These are phyloP conservation scores for Diaporthe australafricana DNA, from an alignment of 2,329 filamentous ascomycete genomes.

Conservation along the genomic window DNA sequence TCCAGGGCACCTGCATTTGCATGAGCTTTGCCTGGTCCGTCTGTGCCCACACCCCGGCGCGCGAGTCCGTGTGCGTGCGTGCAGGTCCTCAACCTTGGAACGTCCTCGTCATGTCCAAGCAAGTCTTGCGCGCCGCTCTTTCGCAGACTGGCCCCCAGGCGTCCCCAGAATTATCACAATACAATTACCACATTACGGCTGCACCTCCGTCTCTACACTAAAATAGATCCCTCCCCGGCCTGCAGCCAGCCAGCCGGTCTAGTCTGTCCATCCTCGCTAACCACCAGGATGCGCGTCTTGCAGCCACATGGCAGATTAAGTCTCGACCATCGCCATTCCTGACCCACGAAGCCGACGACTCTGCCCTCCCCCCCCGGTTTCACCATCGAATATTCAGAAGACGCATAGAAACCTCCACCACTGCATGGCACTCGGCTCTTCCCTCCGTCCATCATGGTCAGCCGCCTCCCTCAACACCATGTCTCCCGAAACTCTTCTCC, in stretches of 20 bases:
- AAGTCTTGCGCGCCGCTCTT: constrained; percentile 19
- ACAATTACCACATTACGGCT: constrained; percentile 16
- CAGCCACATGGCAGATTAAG: constrained; percentile 13
- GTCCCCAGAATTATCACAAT: constrained; percentile 16
- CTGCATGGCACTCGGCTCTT: constrained; percentile 6
- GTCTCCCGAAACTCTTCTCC: constrained; percentile 43
- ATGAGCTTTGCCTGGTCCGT: constrained; percentile 2
- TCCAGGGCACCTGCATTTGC: constrained; percentile 5
- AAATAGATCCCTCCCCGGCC: constrained; percentile 25
- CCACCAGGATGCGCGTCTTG: constrained; percentile 22
- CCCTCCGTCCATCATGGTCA: constrained; percentile 28
- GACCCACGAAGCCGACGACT: constrained; percentile 2
- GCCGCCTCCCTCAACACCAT: constrained; percentile 32
- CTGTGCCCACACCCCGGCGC: constrained; percentile 13
- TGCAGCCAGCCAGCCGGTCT: constrained; percentile 12
- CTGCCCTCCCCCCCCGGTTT: background rate
- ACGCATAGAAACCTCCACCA: background rate
- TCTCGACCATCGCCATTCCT: background rate
- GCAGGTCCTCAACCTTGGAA: background rate
- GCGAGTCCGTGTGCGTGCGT: background rate
- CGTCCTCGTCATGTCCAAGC: constrained; percentile 7
- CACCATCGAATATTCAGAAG: background rate
- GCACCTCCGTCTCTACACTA: constrained; percentile 17
- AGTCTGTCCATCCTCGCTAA: constrained; percentile 13
- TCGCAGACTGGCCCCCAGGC: constrained; percentile 1